A percentile compares a stretch with the other conserved stretches of the same genome.
These are phyloP conservation scores for Entonaema liquescens DNA, from an alignment of 495 filamentous ascomycete species.

Conservation along the genomic window DNA sequence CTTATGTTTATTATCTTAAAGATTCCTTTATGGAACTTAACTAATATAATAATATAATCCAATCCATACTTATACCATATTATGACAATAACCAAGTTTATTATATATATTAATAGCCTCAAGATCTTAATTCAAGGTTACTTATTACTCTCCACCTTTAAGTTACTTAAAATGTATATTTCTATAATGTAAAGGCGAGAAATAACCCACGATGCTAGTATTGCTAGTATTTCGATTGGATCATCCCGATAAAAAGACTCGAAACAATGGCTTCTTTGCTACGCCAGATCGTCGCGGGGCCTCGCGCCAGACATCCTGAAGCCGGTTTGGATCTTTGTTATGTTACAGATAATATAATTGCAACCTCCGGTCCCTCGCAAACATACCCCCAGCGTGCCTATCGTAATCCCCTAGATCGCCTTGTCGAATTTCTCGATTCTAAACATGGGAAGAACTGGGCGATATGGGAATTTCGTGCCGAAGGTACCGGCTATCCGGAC, in stretches of 20 bases:
- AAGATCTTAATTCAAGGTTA: neutral
- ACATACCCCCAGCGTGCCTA: conserved; percentile 91
- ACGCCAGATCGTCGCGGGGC: conserved; percentile 73
- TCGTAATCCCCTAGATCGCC: conserved; percentile 85
- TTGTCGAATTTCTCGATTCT: conserved; percentile 84
- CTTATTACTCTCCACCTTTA: neutral
- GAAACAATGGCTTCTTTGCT: conserved; percentile 60
- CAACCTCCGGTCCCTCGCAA: conserved; percentile 82
- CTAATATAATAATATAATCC: too few relatives aligned
- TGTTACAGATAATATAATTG: conserved; percentile 80
- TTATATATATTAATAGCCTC: neutral
- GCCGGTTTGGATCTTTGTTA: conserved; percentile 95
- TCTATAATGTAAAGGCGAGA: neutral
- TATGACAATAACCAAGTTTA: too few relatives aligned
- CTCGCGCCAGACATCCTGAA: conserved; percentile 82
- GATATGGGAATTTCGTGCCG: conserved; percentile 97
- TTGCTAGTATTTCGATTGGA: neutral
- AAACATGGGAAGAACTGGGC: conserved; percentile 86
- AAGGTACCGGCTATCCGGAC: conserved; percentile 95
- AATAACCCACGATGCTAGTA: conserved; percentile 14
- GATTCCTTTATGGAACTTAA: too few relatives aligned
- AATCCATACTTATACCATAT: too few relatives aligned
- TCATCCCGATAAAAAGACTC: neutral
- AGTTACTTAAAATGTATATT: too few relatives aligned
- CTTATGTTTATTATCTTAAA: too few relatives aligned